phyloP scores from a whole-genome alignment of 768 basidiomycete species.

The Butyriboletus loyo region DNA sequence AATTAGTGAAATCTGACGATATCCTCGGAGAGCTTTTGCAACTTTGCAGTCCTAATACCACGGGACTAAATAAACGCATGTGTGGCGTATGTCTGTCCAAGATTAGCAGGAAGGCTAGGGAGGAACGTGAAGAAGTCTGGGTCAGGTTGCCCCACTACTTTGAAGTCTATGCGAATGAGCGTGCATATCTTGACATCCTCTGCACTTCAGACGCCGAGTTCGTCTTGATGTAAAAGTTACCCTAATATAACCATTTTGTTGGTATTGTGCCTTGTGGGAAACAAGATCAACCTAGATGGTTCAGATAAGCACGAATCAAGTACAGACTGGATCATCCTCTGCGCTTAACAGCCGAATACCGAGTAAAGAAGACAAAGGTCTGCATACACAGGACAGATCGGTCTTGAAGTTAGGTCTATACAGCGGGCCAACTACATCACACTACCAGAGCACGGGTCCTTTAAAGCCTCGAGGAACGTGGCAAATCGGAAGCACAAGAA shows the following conservation, averaged over 20 bases:
- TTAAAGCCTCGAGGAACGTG: no score
- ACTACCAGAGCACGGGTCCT: no score
- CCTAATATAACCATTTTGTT: not conserved
- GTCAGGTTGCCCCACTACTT: not conserved
- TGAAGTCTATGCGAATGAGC: not conserved
- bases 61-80: not conserved
- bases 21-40: not conserved
- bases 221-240: not conserved
- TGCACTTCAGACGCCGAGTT: not conserved
- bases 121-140: not conserved
- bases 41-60: not conserved
- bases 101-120: not conserved
- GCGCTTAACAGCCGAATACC: no score
- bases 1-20: not conserved
- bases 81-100: not conserved
- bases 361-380: no score
- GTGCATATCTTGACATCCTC: not conserved
- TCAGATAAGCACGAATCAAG: fast-evolving
- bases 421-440: no score
- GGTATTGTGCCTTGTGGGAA: not conserved
- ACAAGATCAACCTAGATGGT: not conserved
- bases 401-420: no score
- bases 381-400: no score
- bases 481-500: no score
- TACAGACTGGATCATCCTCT: no score